phyloP scores from a whole-genome alignment of 352 stramenopile species.

The Globisporangium canariense region DNA sequence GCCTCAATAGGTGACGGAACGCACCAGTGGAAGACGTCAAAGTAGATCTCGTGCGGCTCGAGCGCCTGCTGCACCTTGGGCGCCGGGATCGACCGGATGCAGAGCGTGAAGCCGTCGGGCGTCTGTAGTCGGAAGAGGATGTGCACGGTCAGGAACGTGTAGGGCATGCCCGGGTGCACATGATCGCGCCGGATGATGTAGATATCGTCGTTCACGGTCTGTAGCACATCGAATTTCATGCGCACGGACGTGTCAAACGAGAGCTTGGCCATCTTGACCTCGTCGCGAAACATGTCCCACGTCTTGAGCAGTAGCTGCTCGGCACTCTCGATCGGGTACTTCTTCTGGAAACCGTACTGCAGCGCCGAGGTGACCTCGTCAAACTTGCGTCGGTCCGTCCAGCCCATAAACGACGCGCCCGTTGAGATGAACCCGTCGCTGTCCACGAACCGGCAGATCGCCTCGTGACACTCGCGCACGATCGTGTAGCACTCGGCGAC shows the following conservation, averaged over 20 bases:
- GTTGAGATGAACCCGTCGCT: slow-evolving; percentile 33
- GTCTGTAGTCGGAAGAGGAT: slow-evolving; percentile 63
- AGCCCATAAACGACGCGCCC: slow-evolving; percentile 48
- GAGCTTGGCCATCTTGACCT: slow-evolving; percentile 34
- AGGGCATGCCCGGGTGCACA: slow-evolving; percentile 32
- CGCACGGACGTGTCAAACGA: slow-evolving; percentile 46
- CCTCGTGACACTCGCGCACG: slow-evolving; percentile 52
- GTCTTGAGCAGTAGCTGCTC: slow-evolving; percentile 35
- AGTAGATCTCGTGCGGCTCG: slow-evolving; percentile 49
- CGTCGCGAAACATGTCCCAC: slow-evolving; percentile 44
- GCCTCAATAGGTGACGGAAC: background rate
- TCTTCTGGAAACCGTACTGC: slow-evolving; percentile 48
- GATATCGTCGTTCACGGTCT: slow-evolving; percentile 51
- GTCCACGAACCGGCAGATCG: slow-evolving; percentile 43
- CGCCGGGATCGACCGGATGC: slow-evolving; percentile 54
- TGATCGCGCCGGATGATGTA: slow-evolving; percentile 58
- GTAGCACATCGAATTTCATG: slow-evolving; percentile 44
- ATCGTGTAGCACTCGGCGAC: slow-evolving; percentile 40
- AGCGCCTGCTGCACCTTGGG: slow-evolving; percentile 42
- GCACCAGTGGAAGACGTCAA: slow-evolving; percentile 63
- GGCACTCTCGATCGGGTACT: slow-evolving; percentile 30
- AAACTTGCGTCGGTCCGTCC: slow-evolving; percentile 46
- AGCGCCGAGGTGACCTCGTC: slow-evolving; percentile 26
- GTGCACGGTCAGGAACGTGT: slow-evolving; percentile 56
- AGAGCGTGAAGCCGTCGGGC: slow-evolving; percentile 48